Conservation (phyloP, 164 flowering plant species). For the Vitis vinifera region ASM3070453v1 NC_081810.1:7315001-7315500, state of each 20-base stretch:
- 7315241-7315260: not conserved
- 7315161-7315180: slow-evolving; percentile 46
- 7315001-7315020: too few relatives aligned
- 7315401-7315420: slow-evolving; percentile 24
- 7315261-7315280: not conserved
- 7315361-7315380: slow-evolving; percentile 47
- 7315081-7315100: slow-evolving; percentile 52
- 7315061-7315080: slow-evolving; percentile 46
- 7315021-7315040: not conserved
- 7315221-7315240: slow-evolving; percentile 52
- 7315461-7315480: not conserved
- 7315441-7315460: not conserved
- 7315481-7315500: too few relatives aligned
- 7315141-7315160: slow-evolving; percentile 93
- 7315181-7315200: slow-evolving; percentile 61
- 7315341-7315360: slow-evolving; percentile 38
- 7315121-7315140: slow-evolving; percentile 43
- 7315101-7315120: slow-evolving; percentile 47
- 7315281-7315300: not conserved
- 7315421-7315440: not conserved
- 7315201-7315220: slow-evolving; percentile 67
- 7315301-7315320: not conserved
- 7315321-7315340: not conserved
- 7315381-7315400: slow-evolving; percentile 27
- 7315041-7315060: slow-evolving; percentile 6